Base-by-base conservation (phyloP, 75 land plant species). In the Cunninghamia lanceolata region DNA sequence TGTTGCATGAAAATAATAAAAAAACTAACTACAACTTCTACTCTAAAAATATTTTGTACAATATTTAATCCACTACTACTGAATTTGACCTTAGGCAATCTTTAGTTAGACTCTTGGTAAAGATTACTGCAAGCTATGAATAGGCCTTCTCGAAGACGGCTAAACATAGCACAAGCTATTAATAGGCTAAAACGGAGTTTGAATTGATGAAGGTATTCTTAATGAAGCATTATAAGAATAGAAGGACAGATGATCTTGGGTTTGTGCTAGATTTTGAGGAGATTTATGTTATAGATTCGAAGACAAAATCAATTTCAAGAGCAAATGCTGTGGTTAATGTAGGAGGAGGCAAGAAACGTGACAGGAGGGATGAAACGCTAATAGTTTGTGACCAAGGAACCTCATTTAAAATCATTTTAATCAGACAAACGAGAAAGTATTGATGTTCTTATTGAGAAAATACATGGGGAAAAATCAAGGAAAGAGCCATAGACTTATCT, bases 171-270 rank as follows among this genome's bases (percentile, higher is more conserved):
- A n/a, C n/a, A n/a, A n/a, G n/a, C n/a, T n/a, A n/a, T n/a, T n/a
- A n/a, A n/a, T n/a, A n/a, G n/a, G n/a, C n/a, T n/a, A n/a, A n/a
- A n/a, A n/a, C n/a, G n/a, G n/a, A n/a, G n/a, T n/a, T n/a, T n/a
- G n/a, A n/a, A n/a, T n/a, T n/a, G n/a, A n/a, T n/a, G n/a, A n/a
- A 98, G 99, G 96, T 98, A 40, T 95, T 96, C 86, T 87, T 98
- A 84, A 95, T 94, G 75, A 98, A 95, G 89, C 99, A 98, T 82
- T 95, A 91, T 84, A 91, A 92, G 85, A 95, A 98, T 82, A 84
- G 94, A 53, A 90, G 97, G 78, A 35, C 87, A 86, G 89, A 89
- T 83, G 96, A 93, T 52, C 87, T 89, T 30, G 93, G 96, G 9
- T 98, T 96, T 90, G 88, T 91, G 50, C 86, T 98, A n/a, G 97